Conservation (phyloP, 2,329 filamentous ascomycete species). For the Arthrobotrys sphaeroides region DNA sequence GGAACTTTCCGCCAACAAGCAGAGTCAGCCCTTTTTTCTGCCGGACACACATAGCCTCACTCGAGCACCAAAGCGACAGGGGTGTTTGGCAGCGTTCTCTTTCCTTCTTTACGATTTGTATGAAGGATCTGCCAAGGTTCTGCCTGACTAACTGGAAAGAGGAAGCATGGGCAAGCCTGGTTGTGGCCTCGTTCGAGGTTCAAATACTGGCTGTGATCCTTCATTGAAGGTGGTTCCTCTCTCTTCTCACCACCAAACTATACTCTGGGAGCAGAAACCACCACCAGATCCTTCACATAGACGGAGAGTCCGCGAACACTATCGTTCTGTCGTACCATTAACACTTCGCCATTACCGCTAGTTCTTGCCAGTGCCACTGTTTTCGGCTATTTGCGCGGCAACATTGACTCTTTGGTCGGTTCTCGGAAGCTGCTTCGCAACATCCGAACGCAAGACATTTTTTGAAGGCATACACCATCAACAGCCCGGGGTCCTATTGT, state of each 20-base stretch:
- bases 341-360: background rate
- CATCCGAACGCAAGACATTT: background rate
- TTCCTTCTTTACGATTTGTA: conserved; percentile 20
- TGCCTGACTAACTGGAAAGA: conserved; percentile 13
- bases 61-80: conserved; percentile 8
- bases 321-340: background rate
- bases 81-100: conserved; percentile 18
- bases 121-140: conserved; percentile 52
- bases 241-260: background rate
- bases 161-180: conserved; percentile 6
- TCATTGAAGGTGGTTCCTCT: conserved; percentile 34
- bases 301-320: background rate
- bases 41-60: conserved; percentile 24
- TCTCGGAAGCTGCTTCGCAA: conserved; percentile 12
- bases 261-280: background rate
- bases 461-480: background rate
- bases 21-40: conserved; percentile 36
- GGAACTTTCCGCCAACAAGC: conserved; percentile 13
- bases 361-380: too few relatives aligned
- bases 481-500: background rate
- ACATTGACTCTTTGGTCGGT: conserved; percentile 1
- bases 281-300: conserved; percentile 8
- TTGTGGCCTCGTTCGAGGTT: conserved; percentile 9
- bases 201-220: conserved; percentile 49
- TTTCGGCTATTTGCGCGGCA: conserved; percentile 25